Evolutionary conservation across 148 eudicot genomes (phyloP).

Genomic region (Persicaria maculosa): DNA sequence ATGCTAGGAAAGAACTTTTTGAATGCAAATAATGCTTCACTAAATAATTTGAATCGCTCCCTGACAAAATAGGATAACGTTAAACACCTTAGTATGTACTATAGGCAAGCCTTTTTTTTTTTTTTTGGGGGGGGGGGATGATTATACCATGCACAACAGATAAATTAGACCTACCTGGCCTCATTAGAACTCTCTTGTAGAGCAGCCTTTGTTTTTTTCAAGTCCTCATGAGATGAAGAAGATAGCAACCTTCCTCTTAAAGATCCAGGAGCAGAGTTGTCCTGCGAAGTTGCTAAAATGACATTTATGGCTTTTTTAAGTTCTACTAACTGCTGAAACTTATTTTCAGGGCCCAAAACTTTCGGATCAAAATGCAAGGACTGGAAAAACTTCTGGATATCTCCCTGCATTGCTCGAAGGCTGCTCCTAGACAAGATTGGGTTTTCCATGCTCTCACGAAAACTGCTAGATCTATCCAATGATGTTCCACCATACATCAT

Average conservation of each 20-base stretch:
- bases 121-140: too few relatives aligned
- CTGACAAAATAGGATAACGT: constrained; percentile 19
- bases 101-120: too few relatives aligned
- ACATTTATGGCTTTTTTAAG: constrained; percentile 31
- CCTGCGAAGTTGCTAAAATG: constrained; percentile 40
- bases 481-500: constrained; percentile 32
- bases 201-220: constrained; percentile 38
- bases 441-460: constrained; percentile 52
- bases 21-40: constrained; percentile 34
- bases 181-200: constrained; percentile 37
- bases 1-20: constrained; percentile 51
- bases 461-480: constrained; percentile 55
- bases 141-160: constrained; percentile 1
- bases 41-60: constrained; percentile 46
- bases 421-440: constrained; percentile 49
- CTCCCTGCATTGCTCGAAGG: constrained; percentile 38
- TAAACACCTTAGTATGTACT: neutral
- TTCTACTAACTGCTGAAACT: constrained; percentile 33
- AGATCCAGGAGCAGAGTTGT: constrained; percentile 36
- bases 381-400: constrained; percentile 40
- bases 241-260: constrained; percentile 23
- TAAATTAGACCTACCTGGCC: constrained; percentile 36
- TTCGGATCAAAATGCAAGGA: constrained; percentile 54
- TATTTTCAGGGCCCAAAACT: constrained; percentile 28
- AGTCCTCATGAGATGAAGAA: constrained; percentile 30